These are phyloP conservation scores for Acanthamoeba lenticulata DNA, from an alignment of 208 protist genomes.

Conservation along the genomic window DNA sequence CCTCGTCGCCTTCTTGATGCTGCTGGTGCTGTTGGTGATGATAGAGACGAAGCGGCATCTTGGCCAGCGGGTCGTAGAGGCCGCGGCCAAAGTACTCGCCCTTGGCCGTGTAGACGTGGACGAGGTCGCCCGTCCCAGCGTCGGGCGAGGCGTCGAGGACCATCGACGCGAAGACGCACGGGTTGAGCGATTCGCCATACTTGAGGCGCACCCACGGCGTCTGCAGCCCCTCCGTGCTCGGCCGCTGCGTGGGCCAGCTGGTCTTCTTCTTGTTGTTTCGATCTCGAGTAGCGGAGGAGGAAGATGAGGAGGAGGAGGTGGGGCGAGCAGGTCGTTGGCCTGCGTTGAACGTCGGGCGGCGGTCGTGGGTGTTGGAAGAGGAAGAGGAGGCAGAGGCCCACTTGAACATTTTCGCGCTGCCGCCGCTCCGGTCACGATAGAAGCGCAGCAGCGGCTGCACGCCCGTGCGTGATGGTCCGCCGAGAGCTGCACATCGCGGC, in stretches of 20 bases:
- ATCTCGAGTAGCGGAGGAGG: too few species aligned
- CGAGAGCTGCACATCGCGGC: too few species aligned
- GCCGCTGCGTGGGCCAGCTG: too few species aligned
- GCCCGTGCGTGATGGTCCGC: too few species aligned
- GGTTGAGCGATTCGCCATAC: background rate
- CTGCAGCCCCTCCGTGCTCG: background rate
- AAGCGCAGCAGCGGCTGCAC: background rate
- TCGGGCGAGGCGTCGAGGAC: slow-evolving; percentile 20
- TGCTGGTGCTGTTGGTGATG: background rate
- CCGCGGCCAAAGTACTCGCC: slow-evolving; percentile 48
- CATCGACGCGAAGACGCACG: slow-evolving; percentile 36
- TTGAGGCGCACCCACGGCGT: slow-evolving; percentile 25
- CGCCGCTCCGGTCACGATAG: background rate
- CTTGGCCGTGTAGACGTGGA: slow-evolving; percentile 21
- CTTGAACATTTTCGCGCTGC: background rate
- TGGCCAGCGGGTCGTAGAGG: slow-evolving; percentile 25
- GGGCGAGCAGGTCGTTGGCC: background rate
- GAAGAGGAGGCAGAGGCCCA: too few species aligned
- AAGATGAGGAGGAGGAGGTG: too few species aligned
- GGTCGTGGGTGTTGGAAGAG: too few species aligned
- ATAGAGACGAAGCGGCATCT: slow-evolving; percentile 13
- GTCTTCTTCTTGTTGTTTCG: too few species aligned
- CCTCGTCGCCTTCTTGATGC: background rate
- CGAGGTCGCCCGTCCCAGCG: background rate
- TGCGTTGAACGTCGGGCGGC: background rate